Conservation (phyloP, 331 rosid genomes). For the Acacia concinna region DNA sequence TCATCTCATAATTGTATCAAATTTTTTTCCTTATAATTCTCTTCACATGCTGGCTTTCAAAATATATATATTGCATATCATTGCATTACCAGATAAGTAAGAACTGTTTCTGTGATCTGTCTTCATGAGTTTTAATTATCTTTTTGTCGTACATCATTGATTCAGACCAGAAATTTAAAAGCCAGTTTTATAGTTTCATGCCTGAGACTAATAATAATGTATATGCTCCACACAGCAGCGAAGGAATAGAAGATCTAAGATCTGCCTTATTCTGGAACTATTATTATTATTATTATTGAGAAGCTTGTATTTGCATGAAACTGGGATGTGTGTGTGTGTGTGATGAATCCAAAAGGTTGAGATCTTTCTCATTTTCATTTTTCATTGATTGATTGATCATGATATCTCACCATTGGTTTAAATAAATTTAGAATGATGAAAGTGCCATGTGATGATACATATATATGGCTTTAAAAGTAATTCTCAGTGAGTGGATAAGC, state of each 20-base stretch:
- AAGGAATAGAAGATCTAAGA: background rate
- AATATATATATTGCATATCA: background rate
- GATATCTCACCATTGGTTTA: constrained; percentile 43
- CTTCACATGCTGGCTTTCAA: background rate
- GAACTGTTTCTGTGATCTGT: background rate
- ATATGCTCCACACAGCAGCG: background rate
- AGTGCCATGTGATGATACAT: constrained; percentile 11
- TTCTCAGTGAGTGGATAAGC: background rate
- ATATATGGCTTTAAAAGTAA: constrained; percentile 9
- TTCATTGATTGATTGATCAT: constrained; percentile 61
- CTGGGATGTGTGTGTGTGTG: too few relatives aligned
- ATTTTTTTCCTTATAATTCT: background rate
- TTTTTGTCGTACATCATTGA: background rate
- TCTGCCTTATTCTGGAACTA: constrained; percentile 38
- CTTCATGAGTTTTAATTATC: background rate
- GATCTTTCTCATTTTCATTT: constrained; percentile 41
- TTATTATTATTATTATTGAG: constrained; percentile 15
- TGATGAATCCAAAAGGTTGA: constrained; percentile 45
- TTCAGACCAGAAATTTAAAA: background rate
- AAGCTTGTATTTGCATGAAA: constrained; percentile 43
- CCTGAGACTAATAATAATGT: background rate
- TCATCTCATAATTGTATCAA: background rate
- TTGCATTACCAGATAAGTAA: background rate
- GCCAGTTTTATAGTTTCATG: background rate
- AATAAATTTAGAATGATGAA: constrained; percentile 44